Evolutionary conservation across 2,329 filamentous ascomycete genomes (phyloP).

Genomic region (Colletotrichum truncatum): DNA sequence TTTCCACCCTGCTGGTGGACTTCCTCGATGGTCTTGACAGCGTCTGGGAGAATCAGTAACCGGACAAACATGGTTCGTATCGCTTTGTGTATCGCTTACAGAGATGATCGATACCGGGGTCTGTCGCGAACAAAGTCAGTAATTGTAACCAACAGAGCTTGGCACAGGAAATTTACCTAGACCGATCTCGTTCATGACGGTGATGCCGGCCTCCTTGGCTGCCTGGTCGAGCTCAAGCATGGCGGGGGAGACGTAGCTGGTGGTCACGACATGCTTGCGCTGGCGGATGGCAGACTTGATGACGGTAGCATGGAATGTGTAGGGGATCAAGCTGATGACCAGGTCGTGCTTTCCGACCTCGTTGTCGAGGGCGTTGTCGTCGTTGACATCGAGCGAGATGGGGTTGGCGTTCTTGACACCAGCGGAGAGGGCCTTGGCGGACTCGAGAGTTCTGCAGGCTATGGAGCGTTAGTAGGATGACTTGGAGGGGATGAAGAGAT

Average conservation of each 20-base stretch:
- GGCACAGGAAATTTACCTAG: too few species aligned
- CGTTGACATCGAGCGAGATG: slow-evolving; percentile 86
- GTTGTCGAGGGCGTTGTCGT: slow-evolving; percentile 80
- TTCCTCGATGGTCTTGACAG: slow-evolving; percentile 86
- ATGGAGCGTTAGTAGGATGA: background rate
- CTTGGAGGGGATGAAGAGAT: background rate
- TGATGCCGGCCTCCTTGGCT: slow-evolving; percentile 90
- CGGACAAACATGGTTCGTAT: too few species aligned
- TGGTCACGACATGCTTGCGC: slow-evolving; percentile 97
- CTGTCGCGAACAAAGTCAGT: too few species aligned
- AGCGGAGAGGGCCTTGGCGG: slow-evolving; percentile 77
- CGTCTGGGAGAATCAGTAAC: too few species aligned
- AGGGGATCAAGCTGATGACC: slow-evolving; percentile 86
- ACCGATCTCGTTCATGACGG: slow-evolving; percentile 97
- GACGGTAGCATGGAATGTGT: slow-evolving; percentile 87
- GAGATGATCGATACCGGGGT: slow-evolving; percentile 70
- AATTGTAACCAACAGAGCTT: too few species aligned
- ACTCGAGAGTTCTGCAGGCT: slow-evolving; percentile 85
- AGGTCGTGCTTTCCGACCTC: slow-evolving; percentile 83
- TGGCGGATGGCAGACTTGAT: slow-evolving; percentile 93
- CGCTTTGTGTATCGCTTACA: too few species aligned
- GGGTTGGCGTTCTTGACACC: slow-evolving; percentile 78
- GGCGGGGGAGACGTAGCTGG: slow-evolving; percentile 89
- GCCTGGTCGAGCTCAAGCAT: slow-evolving; percentile 89
- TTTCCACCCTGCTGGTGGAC: slow-evolving; percentile 91